These are phyloP conservation scores for Cynara cardunculus DNA, from an alignment of 129 eudicot genomes.

Conservation along the genomic window DNA sequence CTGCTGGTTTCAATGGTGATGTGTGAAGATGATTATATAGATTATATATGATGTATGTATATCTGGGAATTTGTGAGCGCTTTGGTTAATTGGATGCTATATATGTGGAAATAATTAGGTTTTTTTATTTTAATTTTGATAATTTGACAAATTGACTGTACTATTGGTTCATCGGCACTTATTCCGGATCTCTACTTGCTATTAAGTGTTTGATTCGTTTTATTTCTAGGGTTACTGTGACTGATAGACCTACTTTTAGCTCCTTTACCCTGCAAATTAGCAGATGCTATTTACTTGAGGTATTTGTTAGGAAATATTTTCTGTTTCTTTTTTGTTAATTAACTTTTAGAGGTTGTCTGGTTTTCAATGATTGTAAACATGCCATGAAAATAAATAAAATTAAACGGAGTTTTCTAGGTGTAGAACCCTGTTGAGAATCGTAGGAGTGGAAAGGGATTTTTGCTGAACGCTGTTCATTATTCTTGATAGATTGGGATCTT, in stretches of 20 bases:
- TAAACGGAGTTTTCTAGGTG: slow-evolving; percentile 12
- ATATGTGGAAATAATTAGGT: slow-evolving; percentile 1
- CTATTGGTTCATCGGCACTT: slow-evolving; percentile 26
- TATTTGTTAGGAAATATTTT: slow-evolving; percentile 2
- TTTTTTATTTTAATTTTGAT: neutral
- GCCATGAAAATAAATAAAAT: neutral
- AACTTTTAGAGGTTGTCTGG: neutral
- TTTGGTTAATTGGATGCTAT: slow-evolving; percentile 16
- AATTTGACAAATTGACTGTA: slow-evolving; percentile 19
- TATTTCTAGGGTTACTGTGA: slow-evolving; percentile 45
- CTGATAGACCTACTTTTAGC: slow-evolving; percentile 26
- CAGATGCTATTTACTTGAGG: slow-evolving; percentile 29
- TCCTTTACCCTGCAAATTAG: slow-evolving; percentile 28
- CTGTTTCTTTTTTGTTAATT: neutral
- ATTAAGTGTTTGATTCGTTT: slow-evolving; percentile 13
- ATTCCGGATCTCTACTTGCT: slow-evolving; percentile 54
- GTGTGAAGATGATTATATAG: slow-evolving; percentile 7
- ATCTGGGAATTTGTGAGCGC: neutral
- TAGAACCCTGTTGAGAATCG: slow-evolving; percentile 4
- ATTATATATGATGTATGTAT: neutral
- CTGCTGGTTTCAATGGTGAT: slow-evolving; percentile 13
- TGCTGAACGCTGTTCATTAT: neutral
- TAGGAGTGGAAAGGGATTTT: slow-evolving; percentile 17
- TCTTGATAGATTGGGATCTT: neutral
- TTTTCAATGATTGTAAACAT: neutral